Evolutionary conservation across 2,329 filamentous ascomycete species (phyloP), one percentile per base, ranked within the genome.

Genomic region (Aspergillus phoenicis): DNA sequence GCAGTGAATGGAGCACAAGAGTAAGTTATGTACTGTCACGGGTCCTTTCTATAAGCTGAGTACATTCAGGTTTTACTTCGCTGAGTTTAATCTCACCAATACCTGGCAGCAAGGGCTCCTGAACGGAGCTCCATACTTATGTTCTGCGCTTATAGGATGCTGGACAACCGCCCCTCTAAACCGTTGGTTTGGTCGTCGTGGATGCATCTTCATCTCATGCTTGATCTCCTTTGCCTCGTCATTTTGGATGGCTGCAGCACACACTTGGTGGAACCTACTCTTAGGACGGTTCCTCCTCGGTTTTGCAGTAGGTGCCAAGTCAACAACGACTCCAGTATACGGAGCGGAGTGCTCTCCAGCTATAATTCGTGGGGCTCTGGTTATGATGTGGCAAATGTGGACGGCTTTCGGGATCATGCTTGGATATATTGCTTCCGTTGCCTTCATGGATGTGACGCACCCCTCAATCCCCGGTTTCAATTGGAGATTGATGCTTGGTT

Each of bases 361-460:
- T 1, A 73, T 77, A 5, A 88, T 91, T 57, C 85, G 89, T 71
- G 89, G 90, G 64, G 90, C 88, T 8, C 80, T 94, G 17, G 90
- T 93, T 65, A 93, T 94, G 90, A 88, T 87, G 64, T 94, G 90
- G 90, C 89, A 93, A 76, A 81, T 81, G 75, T 83, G 77, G 76
- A 79, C 77, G 4, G 80, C 77, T 0, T 81, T 82, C 57, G 80
- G 81, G 13, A 81, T 82, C 60, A 78, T 82, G 82, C 75, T 77
- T 11, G 86, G 86, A 11, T 89, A 83, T 69, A 82, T 81, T 8
- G 85, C 81, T 51, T 85, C 87, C 67, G 76, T 89, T 24, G 85
- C 83, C 8, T 87, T 89, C 69, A 87, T 84, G 70, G 75, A 83
- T 57, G 85, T 77, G 60, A 82, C 87, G 66, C 76, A 75, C 3